These are phyloP conservation scores for Fomes fomentarius DNA, from an alignment of 1,284 basidiomycete species.

Conservation along the genomic window DNA sequence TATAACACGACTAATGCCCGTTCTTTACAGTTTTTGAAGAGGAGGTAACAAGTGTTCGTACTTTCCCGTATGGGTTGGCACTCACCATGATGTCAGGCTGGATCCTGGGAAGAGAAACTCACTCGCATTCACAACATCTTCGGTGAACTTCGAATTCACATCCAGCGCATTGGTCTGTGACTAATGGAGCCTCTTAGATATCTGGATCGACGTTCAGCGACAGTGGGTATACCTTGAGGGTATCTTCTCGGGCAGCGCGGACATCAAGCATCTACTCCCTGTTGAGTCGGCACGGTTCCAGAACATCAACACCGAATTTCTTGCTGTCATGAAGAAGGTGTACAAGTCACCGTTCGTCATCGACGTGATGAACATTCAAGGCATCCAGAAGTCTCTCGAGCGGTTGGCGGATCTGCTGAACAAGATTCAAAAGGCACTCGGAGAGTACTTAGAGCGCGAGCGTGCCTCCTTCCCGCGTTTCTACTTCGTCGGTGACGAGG, in stretches of 20 bases:
- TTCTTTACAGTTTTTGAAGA: conserved; percentile 81
- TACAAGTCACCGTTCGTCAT: conserved; percentile 98
- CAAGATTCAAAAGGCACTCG: conserved; percentile 99
- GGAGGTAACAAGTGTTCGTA: conserved; percentile 55
- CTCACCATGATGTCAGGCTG: conserved; percentile 52
- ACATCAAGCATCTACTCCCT: conserved; percentile 98
- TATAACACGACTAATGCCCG: neutral
- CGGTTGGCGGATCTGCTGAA: conserved; percentile 94
- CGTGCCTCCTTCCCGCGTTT: conserved; percentile 98
- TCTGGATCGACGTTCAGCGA: conserved; percentile 99
- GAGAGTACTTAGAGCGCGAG: conserved; percentile 98
- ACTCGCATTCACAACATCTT: conserved; percentile 96
- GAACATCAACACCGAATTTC: conserved; percentile 98
- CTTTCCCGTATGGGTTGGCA: neutral
- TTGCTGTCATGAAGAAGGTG: conserved; percentile 99
- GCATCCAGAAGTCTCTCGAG: conserved; percentile 96
- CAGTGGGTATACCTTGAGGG: conserved; percentile 99
- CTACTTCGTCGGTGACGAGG: conserved; percentile 99
- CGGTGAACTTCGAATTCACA: conserved; percentile 50
- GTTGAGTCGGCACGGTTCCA: conserved; percentile 97
- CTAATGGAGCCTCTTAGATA: conserved; percentile 55
- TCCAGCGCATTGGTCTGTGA: neutral
- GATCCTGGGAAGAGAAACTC: conserved; percentile 93
- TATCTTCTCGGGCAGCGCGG: conserved; percentile 98
- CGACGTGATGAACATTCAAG: conserved; percentile 96